Evolutionary conservation across 2,329 filamentous ascomycete species (phyloP).

Genomic region (Paecilomyces formosus): DNA sequence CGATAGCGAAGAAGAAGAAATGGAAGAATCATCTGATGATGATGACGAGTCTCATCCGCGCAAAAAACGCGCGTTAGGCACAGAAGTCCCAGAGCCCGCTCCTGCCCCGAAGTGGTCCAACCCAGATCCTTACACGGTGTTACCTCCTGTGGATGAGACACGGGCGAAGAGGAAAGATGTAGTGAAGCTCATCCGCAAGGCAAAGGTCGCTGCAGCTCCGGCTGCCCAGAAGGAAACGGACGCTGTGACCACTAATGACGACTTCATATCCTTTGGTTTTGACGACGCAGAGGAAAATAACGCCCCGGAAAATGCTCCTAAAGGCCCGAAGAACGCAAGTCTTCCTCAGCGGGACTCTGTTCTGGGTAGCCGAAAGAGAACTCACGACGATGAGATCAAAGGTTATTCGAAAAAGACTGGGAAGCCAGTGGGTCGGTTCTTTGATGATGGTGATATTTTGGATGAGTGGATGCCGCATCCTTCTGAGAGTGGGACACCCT

Average conservation of each 20-base stretch:
- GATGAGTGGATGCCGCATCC: conserved; percentile 45
- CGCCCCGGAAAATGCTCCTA: conserved; percentile 32
- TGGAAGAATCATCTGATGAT: conserved; percentile 36
- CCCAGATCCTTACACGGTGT: conserved; percentile 82
- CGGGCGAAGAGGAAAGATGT: conserved; percentile 75
- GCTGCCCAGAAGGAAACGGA: conserved; percentile 45
- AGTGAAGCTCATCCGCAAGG: conserved; percentile 85
- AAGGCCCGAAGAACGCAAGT: conserved; percentile 21
- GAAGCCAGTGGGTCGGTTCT: conserved; percentile 46
- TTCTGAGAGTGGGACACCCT: conserved; percentile 49
- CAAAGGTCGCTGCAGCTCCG: conserved; percentile 53
- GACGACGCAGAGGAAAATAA: conserved; percentile 48
- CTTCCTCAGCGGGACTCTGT: conserved; percentile 32
- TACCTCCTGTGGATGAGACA: conserved; percentile 70
- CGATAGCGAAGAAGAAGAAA: conserved; percentile 40
- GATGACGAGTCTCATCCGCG: conserved; percentile 29
- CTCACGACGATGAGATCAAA: conserved; percentile 60
- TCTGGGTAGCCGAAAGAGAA: conserved; percentile 68
- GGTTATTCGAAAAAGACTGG: conserved; percentile 46
- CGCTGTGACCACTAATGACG: conserved; percentile 54
- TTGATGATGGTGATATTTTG: conserved; percentile 44
- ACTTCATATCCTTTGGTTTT: conserved; percentile 84
- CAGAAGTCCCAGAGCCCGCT: conserved; percentile 10
- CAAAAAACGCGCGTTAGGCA: conserved; percentile 28
- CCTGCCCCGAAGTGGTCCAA: conserved; percentile 80